Conservation (phyloP, 352 stramenopile species). For the Pythium biforme region DNA sequence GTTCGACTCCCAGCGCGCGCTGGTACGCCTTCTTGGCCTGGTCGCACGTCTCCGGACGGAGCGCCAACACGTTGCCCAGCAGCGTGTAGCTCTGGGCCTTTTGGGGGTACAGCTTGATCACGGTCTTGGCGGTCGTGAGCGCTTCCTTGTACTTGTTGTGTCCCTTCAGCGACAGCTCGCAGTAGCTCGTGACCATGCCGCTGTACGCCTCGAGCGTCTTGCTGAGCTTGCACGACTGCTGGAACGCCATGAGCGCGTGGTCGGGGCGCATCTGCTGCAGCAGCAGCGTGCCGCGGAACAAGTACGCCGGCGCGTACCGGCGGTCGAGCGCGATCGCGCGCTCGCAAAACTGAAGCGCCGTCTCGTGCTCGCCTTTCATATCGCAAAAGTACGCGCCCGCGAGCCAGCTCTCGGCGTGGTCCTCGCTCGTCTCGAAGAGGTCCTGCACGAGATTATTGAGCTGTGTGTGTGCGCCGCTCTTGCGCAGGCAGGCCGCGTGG, state of each 20-base stretch:
- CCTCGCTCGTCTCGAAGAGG: constrained; percentile 60
- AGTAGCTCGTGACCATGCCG: constrained; percentile 75
- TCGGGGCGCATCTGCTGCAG: constrained; percentile 64
- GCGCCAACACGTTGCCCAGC: constrained; percentile 72
- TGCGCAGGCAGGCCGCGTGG: constrained; percentile 62
- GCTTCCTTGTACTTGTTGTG: constrained; percentile 77
- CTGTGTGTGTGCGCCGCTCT: constrained; percentile 41
- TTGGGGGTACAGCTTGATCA: constrained; percentile 68
- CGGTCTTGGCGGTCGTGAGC: constrained; percentile 57
- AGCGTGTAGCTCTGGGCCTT: constrained; percentile 70
- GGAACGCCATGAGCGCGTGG: constrained; percentile 63
- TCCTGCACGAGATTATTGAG: constrained; percentile 71
- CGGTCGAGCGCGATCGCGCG: constrained; percentile 46
- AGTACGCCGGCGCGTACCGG: constrained; percentile 48
- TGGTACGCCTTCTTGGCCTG: constrained; percentile 60
- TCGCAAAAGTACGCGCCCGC: constrained; percentile 75
- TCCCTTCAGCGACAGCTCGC: constrained; percentile 56
- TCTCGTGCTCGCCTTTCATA: constrained; percentile 68
- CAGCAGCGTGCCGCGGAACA: constrained; percentile 59
- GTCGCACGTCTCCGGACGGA: constrained; percentile 56
- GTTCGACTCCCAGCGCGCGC: constrained; percentile 59
- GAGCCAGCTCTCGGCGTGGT: constrained; percentile 61
- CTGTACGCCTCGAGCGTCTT: constrained; percentile 67
- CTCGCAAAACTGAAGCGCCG: constrained; percentile 70
- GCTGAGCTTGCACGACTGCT: constrained; percentile 55